Conservation (phyloP, 306 rosid species). For the Begonia masoniana region DNA sequence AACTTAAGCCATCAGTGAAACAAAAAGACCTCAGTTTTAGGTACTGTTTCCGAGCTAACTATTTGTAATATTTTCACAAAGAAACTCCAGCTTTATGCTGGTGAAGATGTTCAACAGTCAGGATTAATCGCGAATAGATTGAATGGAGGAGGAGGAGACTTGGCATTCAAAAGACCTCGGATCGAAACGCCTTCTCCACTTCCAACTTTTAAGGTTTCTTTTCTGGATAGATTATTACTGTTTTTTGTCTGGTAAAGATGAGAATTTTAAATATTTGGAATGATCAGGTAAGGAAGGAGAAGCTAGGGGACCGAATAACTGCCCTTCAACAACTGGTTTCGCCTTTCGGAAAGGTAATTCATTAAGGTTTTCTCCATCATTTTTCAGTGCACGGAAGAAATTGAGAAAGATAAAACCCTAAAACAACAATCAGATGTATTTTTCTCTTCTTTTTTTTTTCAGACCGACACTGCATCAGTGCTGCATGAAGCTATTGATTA, state of each 20-base stretch:
- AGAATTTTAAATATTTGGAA: background rate
- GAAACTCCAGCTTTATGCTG: conserved; percentile 27
- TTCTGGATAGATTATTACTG: background rate
- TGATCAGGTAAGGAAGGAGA: conserved; percentile 87
- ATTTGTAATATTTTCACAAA: background rate
- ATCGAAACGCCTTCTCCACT: conserved; percentile 90
- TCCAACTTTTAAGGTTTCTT: conserved; percentile 85
- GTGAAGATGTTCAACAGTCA: conserved; percentile 46
- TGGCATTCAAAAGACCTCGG: conserved; percentile 63
- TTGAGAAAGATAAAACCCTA: too few relatives aligned
- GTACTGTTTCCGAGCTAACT: background rate
- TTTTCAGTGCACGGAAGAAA: background rate
- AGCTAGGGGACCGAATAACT: conserved; percentile 98
- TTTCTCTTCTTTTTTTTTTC: conserved; percentile 15
- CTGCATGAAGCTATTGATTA: conserved; percentile 95
- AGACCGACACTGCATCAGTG: conserved; percentile 99
- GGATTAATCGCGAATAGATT: conserved; percentile 21
- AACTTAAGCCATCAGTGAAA: background rate
- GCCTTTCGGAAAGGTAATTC: conserved; percentile 94
- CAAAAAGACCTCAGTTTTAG: background rate
- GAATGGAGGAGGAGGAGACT: conserved; percentile 18
- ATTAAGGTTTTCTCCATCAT: conserved; percentile 18
- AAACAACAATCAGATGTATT: too few relatives aligned
- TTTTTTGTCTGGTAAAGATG: conserved; percentile 5
- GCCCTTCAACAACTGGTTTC: conserved; percentile 99